Evolutionary conservation across 139 green algal species (phyloP), one percentile per base, ranked within the genome.

Genomic region (Gonium pectorale): DNA sequence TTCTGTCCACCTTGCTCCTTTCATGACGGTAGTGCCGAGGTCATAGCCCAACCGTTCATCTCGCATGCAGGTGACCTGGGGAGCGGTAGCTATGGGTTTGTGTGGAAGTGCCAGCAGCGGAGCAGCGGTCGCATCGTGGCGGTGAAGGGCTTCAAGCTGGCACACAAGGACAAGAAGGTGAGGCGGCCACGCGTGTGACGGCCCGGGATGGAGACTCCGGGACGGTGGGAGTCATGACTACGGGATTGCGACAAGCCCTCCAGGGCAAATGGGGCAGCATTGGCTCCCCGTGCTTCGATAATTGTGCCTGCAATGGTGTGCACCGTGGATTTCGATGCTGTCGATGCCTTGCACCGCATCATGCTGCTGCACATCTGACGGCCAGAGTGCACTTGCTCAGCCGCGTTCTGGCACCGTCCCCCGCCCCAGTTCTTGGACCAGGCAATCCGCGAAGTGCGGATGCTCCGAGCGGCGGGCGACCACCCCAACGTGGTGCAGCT

Each of bases 131-230:
- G 60, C 40, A 73, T 80, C 33, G 83, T 91, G 41, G 87, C 87
- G 13, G 83, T 91, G n/a, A 91, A 91, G 79, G 79, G 87, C 21
- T 91, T 91, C 67, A 91, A 91, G 37, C 79, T 89, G 44, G 86
- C 86, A 2, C 86, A 89, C 72, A 82, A 38, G n/a, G 86, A 89
- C 64, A 72, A 79, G 41, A 72, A 85, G 74, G 84, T 85, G 66
- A 27, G 80, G 5, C 29, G 22, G 27, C 21, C 11, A 22, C 22
- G 54, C 21, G 54, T 63, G 54, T 63, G 19, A 63, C 17, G n/a
- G 54, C 21, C 7, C 17, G 22, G 22, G 11, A 63, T 63, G n/a
- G 54, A 63, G n/a, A n/a, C n/a, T n/a, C n/a, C n/a, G n/a, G n/a
- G n/a, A n/a, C n/a, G n/a, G n/a, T n/a, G n/a, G n/a, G n/a, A n/a